Conservation (phyloP, 2,329 filamentous ascomycete species). For the Diaporthe aspalathi region DNA sequence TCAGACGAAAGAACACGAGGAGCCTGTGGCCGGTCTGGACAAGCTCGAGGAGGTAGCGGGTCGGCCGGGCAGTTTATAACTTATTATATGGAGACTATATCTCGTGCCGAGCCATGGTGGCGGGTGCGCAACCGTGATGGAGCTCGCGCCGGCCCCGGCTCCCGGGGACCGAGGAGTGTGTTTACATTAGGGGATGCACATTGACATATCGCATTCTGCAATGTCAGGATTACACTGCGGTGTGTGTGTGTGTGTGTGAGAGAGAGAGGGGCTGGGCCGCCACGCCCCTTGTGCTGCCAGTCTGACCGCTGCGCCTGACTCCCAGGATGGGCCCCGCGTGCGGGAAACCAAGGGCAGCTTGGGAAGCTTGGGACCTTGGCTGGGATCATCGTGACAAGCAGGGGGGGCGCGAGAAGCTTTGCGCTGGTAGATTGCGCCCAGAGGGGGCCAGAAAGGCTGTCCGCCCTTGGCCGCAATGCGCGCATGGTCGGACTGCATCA, state of each 20-base stretch:
- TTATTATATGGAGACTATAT: conserved; percentile 12
- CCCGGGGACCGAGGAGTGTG: conserved; percentile 22
- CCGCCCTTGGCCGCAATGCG: conserved; percentile 10
- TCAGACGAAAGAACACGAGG: conserved; percentile 11
- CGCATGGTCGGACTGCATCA: conserved; percentile 23
- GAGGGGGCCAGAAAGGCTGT: neutral
- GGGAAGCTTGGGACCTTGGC: conserved; percentile 15
- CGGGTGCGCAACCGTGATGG: conserved; percentile 12
- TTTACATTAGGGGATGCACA: conserved; percentile 22
- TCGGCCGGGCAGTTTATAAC: conserved; percentile 8
- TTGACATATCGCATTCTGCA: conserved; percentile 20
- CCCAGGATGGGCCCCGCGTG: conserved; percentile 12
- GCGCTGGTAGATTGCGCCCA: conserved; percentile 11
- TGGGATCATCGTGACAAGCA: conserved; percentile 17
- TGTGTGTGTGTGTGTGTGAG: neutral
- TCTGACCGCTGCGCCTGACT: conserved; percentile 27
- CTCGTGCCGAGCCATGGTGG: conserved; percentile 26
- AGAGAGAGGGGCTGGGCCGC: neutral
- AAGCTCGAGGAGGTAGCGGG: conserved; percentile 18
- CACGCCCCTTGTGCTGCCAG: neutral
- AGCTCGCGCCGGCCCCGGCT: conserved; percentile 10
- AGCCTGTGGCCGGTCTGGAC: conserved; percentile 15
- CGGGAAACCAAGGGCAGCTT: too few species aligned
- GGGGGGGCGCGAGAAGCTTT: conserved; percentile 6
- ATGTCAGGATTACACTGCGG: neutral